phyloP scores from a whole-genome alignment of 2,329 filamentous ascomycete genomes.

The Phaeosphaeriaceae sp. region DNA sequence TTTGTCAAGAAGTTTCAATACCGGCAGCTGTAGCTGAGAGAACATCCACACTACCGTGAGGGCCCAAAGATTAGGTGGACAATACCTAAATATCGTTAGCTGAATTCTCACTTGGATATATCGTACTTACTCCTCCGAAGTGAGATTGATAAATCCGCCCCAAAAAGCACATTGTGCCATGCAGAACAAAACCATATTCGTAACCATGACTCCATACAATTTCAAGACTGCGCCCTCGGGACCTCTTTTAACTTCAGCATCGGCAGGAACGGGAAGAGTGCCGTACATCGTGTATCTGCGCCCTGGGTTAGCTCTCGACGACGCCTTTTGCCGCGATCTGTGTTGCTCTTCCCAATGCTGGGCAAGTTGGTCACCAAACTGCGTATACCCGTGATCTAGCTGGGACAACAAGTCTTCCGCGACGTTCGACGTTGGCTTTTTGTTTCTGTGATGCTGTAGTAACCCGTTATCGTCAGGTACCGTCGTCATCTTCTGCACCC shows the following conservation, averaged over 20 bases:
- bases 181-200: slow-evolving; percentile 31
- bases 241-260: neutral
- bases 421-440: too few relatives aligned
- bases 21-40: too few relatives aligned
- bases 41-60: too few relatives aligned
- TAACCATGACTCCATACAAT: slow-evolving; percentile 14
- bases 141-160: slow-evolving; percentile 35
- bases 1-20: too few relatives aligned
- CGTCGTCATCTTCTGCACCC: neutral
- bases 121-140: slow-evolving; percentile 30
- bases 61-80: slow-evolving; percentile 31
- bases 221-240: neutral
- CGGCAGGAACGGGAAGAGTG: slow-evolving; percentile 9
- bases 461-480: neutral
- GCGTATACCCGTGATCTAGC: too few relatives aligned
- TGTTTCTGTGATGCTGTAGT: slow-evolving; percentile 1
- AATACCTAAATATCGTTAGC: slow-evolving; percentile 34
- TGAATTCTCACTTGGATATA: neutral
- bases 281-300: slow-evolving; percentile 12
- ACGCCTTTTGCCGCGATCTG: too few relatives aligned
- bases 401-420: too few relatives aligned
- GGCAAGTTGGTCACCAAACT: too few relatives aligned
- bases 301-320: too few relatives aligned
- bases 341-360: too few relatives aligned
- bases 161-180: slow-evolving; percentile 40